Percentiles rank a stretch among this genome's conserved stretches.
phyloP scores from a whole-genome alignment of 2,329 filamentous ascomycete species.

The Fusarium irregulare region DNA sequence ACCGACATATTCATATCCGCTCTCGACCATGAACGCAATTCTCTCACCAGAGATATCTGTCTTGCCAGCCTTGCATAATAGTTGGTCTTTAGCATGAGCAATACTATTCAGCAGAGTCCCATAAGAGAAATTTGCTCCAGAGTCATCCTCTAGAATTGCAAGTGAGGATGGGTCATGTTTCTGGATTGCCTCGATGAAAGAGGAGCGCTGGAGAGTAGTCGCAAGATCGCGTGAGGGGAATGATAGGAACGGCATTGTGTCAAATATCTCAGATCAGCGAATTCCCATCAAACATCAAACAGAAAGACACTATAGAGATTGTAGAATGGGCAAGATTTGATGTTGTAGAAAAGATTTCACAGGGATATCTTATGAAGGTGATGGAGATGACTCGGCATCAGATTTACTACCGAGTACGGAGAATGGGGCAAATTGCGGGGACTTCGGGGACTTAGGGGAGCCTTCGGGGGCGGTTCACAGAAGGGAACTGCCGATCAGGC shows the following conservation, averaged over 20 bases:
- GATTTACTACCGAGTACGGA: not conserved
- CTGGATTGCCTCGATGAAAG: constrained; percentile 9
- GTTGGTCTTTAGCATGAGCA: not conserved
- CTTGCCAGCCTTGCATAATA: not conserved
- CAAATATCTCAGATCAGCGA: no score
- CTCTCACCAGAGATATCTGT: constrained; percentile 69
- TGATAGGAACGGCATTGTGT: constrained; percentile 4
- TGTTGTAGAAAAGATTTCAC: not conserved
- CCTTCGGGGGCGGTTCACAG: not conserved
- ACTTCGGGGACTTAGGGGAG: not conserved
- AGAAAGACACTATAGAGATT: no score
- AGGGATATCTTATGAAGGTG: not conserved
- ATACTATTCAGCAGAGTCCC: not conserved
- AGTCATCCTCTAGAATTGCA: constrained; percentile 2
- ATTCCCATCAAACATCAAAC: no score
- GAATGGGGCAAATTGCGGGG: not conserved
- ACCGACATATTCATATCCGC: constrained; percentile 99
- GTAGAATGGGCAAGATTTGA: no score
- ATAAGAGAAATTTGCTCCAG: not conserved
- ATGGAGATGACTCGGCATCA: not conserved
- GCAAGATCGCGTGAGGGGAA: not conserved
- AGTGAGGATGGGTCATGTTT: not conserved
- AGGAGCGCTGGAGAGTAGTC: not conserved
- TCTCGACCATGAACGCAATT: constrained; percentile 92
- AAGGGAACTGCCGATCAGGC: not conserved